Evolutionary conservation across 352 stramenopile genomes (phyloP).

Genomic region (Halophytophthora batemanensis): DNA sequence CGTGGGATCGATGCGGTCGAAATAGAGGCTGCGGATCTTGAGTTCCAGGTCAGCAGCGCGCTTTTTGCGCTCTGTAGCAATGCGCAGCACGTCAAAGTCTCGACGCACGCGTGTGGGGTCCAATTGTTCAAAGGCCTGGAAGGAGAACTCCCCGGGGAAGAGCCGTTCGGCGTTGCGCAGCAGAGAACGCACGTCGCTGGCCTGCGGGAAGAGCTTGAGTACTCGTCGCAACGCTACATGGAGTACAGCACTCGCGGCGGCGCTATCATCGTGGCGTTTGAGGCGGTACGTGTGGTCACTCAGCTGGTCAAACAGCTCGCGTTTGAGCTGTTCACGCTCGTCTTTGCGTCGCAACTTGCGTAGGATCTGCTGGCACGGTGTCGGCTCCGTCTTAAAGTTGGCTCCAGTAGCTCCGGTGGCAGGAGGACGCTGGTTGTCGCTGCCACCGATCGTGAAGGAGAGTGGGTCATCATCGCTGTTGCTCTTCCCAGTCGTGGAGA

Average conservation of each 20-base stretch:
- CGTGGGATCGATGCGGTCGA: slow-evolving; percentile 81
- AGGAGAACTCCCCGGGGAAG: slow-evolving; percentile 58
- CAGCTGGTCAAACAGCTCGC: slow-evolving; percentile 51
- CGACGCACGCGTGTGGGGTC: slow-evolving; percentile 25
- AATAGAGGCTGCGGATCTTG: slow-evolving; percentile 89
- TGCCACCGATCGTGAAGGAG: not conserved
- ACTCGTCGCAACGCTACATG: slow-evolving; percentile 43
- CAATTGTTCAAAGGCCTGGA: slow-evolving; percentile 23
- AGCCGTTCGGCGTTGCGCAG: slow-evolving; percentile 80
- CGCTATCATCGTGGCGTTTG: slow-evolving; percentile 30
- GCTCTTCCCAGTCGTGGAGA: slow-evolving; percentile 17
- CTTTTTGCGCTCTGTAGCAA: slow-evolving; percentile 72
- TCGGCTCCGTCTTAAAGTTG: slow-evolving; percentile 4
- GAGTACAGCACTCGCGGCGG: slow-evolving; percentile 19
- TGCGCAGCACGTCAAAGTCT: slow-evolving; percentile 39
- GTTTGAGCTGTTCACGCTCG: slow-evolving; percentile 57
- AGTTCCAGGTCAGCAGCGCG: slow-evolving; percentile 83
- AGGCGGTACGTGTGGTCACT: slow-evolving; percentile 59
- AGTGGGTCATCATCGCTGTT: slow-evolving; percentile 1
- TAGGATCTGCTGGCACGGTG: slow-evolving; percentile 50
- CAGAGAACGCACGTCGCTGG: slow-evolving; percentile 74
- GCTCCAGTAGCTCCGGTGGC: not conserved
- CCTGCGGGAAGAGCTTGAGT: slow-evolving; percentile 56
- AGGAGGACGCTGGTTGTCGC: slow-evolving; percentile 5
- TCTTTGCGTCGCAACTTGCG: slow-evolving; percentile 58